Evolutionary conservation across 169 alveolate genomes (phyloP).

Genomic region (Hammondia hammondi): DNA sequence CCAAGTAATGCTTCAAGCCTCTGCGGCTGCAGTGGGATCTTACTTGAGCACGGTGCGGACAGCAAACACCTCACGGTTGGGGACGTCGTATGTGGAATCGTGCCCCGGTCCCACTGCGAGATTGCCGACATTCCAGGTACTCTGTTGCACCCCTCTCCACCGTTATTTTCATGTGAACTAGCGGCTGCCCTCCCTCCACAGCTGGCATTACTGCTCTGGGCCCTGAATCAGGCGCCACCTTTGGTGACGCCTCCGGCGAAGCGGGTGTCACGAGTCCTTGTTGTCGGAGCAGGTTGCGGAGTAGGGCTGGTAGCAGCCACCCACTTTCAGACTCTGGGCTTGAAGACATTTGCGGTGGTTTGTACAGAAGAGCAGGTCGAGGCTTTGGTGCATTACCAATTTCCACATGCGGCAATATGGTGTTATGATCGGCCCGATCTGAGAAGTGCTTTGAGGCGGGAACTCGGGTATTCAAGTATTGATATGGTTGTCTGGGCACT

Average conservation of each 20-base stretch:
- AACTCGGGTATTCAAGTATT: neutral
- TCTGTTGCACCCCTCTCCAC: constrained; percentile 37
- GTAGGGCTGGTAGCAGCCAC: constrained; percentile 37
- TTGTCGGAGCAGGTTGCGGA: constrained; percentile 63
- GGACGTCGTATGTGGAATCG: constrained; percentile 64
- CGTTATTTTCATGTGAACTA: constrained; percentile 30
- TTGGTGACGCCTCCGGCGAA: neutral
- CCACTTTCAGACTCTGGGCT: constrained; percentile 43
- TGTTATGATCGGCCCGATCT: neutral
- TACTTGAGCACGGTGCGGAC: constrained; percentile 63
- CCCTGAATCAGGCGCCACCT: neutral
- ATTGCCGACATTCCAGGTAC: constrained; percentile 31
- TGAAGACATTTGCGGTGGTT: neutral
- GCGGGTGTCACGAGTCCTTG: neutral
- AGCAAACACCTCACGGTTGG: constrained; percentile 62
- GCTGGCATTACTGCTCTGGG: constrained; percentile 23
- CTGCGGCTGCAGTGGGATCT: constrained; percentile 70
- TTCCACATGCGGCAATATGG: neutral
- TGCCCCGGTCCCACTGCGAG: constrained; percentile 60
- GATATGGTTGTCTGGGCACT: neutral
- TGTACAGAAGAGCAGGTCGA: neutral
- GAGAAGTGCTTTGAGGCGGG: neutral
- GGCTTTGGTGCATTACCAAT: neutral
- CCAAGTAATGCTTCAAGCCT: neutral
- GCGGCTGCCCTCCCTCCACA: constrained; percentile 68